A percentile compares a stretch with the other conserved stretches of the same genome.
Evolutionary conservation across 257 asterid species (phyloP).

Genomic region (Hygrophila difformis): DNA sequence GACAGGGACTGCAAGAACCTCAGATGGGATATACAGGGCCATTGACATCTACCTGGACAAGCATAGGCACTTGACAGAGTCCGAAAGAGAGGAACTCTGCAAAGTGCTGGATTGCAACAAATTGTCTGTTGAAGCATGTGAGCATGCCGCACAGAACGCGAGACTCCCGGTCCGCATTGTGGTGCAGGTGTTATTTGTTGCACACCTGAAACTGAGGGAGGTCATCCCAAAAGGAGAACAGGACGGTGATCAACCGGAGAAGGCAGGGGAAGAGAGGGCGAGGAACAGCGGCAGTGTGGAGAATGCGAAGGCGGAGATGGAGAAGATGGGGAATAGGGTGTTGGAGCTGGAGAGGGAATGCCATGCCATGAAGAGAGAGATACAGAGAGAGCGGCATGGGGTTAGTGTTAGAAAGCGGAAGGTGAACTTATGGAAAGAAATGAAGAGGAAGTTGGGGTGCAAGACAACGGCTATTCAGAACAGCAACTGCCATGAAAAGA

Average conservation of each 20-base stretch:
- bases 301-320: slow-evolving; percentile 44
- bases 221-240: slow-evolving; percentile 23
- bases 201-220: slow-evolving; percentile 54
- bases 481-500: slow-evolving; percentile 53
- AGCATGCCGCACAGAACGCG: slow-evolving; percentile 57
- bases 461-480: slow-evolving; percentile 29
- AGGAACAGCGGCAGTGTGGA: slow-evolving; percentile 19
- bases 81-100: slow-evolving; percentile 59
- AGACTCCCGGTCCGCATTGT: slow-evolving; percentile 59
- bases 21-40: slow-evolving; percentile 67
- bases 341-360: slow-evolving; percentile 58
- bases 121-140: slow-evolving; percentile 53
- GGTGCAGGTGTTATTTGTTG: slow-evolving; percentile 54
- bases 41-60: slow-evolving; percentile 57
- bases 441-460: slow-evolving; percentile 91
- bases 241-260: slow-evolving; percentile 15
- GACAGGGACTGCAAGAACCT: slow-evolving; percentile 20
- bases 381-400: slow-evolving; percentile 19
- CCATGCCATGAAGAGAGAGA: slow-evolving; percentile 46
- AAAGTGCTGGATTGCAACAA: slow-evolving; percentile 44
- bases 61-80: slow-evolving; percentile 50
- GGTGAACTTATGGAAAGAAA: slow-evolving; percentile 58
- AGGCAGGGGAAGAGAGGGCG: slow-evolving; percentile 19
- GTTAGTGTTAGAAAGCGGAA: slow-evolving; percentile 20
- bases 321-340: slow-evolving; percentile 58